These are phyloP conservation scores for Andrographis paniculata DNA, from an alignment of 305 asterid species.

Conservation along the genomic window DNA sequence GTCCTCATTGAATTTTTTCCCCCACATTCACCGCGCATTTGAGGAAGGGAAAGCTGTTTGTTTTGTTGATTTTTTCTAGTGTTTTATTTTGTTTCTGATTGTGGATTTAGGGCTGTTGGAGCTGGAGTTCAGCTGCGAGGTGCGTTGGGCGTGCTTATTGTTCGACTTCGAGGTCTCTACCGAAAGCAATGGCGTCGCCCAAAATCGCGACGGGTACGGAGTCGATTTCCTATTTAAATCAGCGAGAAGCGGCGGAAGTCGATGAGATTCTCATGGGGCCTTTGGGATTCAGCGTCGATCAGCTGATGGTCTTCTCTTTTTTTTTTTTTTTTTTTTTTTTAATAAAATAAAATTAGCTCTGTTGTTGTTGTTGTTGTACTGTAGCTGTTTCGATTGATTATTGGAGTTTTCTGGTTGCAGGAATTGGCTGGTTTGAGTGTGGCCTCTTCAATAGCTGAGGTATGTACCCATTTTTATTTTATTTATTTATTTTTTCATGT, in stretches of 20 bases:
- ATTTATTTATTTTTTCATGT: neutral
- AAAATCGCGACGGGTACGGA: slow-evolving; percentile 42
- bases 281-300: slow-evolving; percentile 92
- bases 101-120: slow-evolving; percentile 27
- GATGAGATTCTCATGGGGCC: slow-evolving; percentile 93
- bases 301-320: slow-evolving; percentile 50
- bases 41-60: no score
- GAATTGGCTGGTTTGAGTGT: slow-evolving; percentile 99
- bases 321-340: slow-evolving; percentile 3
- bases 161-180: slow-evolving; percentile 27
- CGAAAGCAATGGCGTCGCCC: slow-evolving; percentile 52
- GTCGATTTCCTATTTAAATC: slow-evolving; percentile 52
- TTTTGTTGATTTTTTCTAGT: no score
- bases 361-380: slow-evolving; percentile 8
- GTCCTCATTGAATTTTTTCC: no score
- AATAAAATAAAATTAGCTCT: neutral
- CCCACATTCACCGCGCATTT: no score
- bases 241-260: slow-evolving; percentile 74
- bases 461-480: slow-evolving; percentile 7
- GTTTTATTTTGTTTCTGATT: slow-evolving; percentile 7
- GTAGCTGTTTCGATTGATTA: slow-evolving; percentile 12
- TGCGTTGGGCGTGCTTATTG: slow-evolving; percentile 25
- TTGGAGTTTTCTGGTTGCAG: slow-evolving; percentile 30
- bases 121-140: slow-evolving; percentile 29
- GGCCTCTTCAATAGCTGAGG: slow-evolving; percentile 92